Base-by-base conservation (phyloP, 2,329 filamentous ascomycete genomes). In the Penicillium sp. region DNA sequence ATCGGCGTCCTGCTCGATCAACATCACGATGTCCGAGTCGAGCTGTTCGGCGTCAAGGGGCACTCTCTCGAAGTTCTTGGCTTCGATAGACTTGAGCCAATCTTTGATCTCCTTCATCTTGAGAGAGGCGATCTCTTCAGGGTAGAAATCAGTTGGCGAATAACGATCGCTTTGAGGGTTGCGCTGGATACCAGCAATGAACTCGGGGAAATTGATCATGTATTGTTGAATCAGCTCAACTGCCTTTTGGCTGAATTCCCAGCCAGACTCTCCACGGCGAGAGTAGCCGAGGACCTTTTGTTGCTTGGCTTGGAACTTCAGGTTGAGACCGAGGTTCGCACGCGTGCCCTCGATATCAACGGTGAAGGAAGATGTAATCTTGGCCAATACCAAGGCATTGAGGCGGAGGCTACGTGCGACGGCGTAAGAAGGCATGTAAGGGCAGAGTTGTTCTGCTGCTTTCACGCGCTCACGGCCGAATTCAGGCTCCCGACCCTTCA, bases 271-370 rank as follows among this genome's bases (percentile, higher is more conserved):
- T 4, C 87, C 87, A 68, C 94, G 94, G 64, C 92, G 88, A 22
- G 93, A 96, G 73, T 97, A 99, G 0, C 94, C 94, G 31, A 99
- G 77, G 6, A 99, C 94, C 77, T 99, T 99, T 64, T 92, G 83
- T 75, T 97, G 96, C 76, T 90, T 93, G 2, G 86, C 90, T 71
- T 99, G 94, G 56, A 99, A 99, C 72, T 99, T 99, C 62, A 99
- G 81, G 67, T 99, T 99, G 57, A 99, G 80, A 0, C 94, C 94
- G 22, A 99, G 79, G 66, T 99, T 99, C 58, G 96, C 82, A 64
- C 90, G 89, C 54, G 92, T 79, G 24, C 89, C 91, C 53, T 90
- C 90, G 4, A 93, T 85, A 16, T 85, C 85, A 53, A 99, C 89
- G 50, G 88, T 89, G 72, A 96, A 97, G 0, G 93, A 92, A 1